Conservation (phyloP, 2,329 filamentous ascomycete genomes). For the Thielaviopsis musarum region DNA sequence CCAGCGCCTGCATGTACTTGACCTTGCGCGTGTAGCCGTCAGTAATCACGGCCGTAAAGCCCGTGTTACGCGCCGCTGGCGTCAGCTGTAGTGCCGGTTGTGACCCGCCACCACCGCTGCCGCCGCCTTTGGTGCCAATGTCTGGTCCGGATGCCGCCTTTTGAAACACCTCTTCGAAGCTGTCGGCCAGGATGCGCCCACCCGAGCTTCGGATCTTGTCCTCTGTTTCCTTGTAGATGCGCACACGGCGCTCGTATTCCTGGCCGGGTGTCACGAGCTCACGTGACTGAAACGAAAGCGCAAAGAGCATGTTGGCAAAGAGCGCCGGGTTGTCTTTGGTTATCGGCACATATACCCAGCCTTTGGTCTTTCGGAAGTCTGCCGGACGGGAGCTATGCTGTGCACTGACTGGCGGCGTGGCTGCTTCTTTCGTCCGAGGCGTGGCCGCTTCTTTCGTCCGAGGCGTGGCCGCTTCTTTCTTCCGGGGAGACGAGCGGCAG, state of each 20-base stretch:
- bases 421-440: too few species aligned
- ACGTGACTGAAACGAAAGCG: constrained; percentile 50
- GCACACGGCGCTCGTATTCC: constrained; percentile 25
- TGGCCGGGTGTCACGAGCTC: constrained; percentile 35
- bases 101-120: background rate
- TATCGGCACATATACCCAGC: constrained; percentile 9
- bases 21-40: constrained; percentile 71
- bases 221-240: constrained; percentile 31
- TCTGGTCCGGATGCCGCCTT: constrained; percentile 9
- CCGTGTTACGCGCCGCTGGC: constrained; percentile 33
- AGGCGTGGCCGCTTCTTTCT: background rate
- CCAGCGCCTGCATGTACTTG: constrained; percentile 91
- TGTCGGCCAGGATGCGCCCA: constrained; percentile 52
- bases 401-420: background rate
- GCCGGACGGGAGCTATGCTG: background rate
- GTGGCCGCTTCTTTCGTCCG: background rate
- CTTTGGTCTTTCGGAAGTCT: background rate
- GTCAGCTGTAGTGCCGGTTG: constrained; percentile 33
- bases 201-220: constrained; percentile 52
- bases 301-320: constrained; percentile 75
- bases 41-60: constrained; percentile 74
- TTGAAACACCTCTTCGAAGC: constrained; percentile 71
- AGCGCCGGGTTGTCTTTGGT: constrained; percentile 21
- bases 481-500: background rate
- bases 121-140: background rate